These are phyloP conservation scores for Pseudogymnoascus sp. DNA, from an alignment of 2,329 filamentous ascomycete species.

Conservation along the genomic window DNA sequence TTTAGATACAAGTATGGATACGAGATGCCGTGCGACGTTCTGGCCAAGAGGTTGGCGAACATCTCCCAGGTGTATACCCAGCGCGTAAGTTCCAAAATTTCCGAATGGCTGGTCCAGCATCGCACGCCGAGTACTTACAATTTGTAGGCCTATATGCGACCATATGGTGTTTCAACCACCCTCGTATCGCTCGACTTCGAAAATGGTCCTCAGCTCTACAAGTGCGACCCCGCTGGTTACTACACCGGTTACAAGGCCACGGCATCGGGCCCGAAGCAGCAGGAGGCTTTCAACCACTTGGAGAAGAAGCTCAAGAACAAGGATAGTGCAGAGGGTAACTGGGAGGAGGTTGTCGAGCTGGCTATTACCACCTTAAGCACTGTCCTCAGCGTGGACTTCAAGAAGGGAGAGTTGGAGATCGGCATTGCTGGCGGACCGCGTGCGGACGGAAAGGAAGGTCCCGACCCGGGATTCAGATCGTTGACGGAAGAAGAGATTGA, in stretches of 20 bases:
- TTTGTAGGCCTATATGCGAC: slow-evolving; percentile 85
- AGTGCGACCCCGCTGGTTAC: slow-evolving; percentile 96
- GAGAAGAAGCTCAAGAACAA: slow-evolving; percentile 99
- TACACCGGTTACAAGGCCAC: slow-evolving; percentile 98
- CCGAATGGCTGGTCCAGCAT: slow-evolving; percentile 8
- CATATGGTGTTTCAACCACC: slow-evolving; percentile 90
- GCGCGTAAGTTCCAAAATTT: slow-evolving; percentile 51
- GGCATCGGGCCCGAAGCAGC: slow-evolving; percentile 93
- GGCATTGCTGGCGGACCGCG: slow-evolving; percentile 89
- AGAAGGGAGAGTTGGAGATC: slow-evolving; percentile 98
- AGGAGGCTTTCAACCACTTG: slow-evolving; percentile 95
- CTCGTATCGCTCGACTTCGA: slow-evolving; percentile 91
- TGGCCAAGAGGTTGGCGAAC: slow-evolving; percentile 95
- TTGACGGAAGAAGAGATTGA: slow-evolving; percentile 98
- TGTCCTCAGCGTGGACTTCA: slow-evolving; percentile 97
- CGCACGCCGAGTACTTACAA: slow-evolving; percentile 26
- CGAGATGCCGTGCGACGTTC: slow-evolving; percentile 96
- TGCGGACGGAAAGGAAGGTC: slow-evolving; percentile 74
- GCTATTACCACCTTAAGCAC: slow-evolving; percentile 93
- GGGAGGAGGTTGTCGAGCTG: slow-evolving; percentile 97
- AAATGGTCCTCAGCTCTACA: slow-evolving; percentile 89
- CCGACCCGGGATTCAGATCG: slow-evolving; percentile 70
- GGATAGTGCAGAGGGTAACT: slow-evolving; percentile 81
- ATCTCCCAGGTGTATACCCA: slow-evolving; percentile 99
- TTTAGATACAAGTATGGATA: slow-evolving; percentile 99